Percentiles rank a stretch among this genome's conserved stretches.
These are phyloP conservation scores for Cercospora sojina DNA, from an alignment of 2,329 filamentous ascomycete species.

Conservation along the genomic window DNA sequence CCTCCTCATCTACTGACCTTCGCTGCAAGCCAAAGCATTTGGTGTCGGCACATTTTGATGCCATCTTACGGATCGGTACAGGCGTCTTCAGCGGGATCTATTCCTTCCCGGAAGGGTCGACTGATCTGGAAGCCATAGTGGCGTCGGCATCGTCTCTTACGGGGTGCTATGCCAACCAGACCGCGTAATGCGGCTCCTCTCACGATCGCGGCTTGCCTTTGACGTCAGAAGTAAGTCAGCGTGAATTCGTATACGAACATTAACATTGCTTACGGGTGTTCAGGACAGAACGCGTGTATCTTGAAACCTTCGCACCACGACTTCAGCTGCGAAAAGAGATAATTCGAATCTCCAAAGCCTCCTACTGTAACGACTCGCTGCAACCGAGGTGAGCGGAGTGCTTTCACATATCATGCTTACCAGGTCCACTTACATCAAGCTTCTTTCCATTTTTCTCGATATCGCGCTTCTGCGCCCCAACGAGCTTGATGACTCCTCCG, in stretches of 20 bases:
- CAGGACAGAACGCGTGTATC: constrained; percentile 11
- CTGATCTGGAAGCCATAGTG: constrained; percentile 16
- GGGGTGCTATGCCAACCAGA: constrained; percentile 18
- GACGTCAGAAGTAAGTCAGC: not conserved
- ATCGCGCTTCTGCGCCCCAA: constrained; percentile 1
- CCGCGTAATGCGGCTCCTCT: constrained; percentile 22
- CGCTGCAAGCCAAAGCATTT: constrained; percentile 14
- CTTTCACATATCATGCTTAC: not conserved
- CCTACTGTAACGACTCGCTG: constrained; percentile 20
- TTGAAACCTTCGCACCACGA: constrained; percentile 15
- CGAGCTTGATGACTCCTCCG: constrained; percentile 10
- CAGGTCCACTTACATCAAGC: not conserved
- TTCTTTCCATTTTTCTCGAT: constrained; percentile 9
- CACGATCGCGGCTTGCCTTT: constrained; percentile 22
- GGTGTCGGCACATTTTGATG: constrained; percentile 8
- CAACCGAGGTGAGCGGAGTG: not conserved
- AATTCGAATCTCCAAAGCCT: constrained; percentile 22
- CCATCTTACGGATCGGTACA: constrained; percentile 5
- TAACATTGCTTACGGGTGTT: constrained; percentile 15
- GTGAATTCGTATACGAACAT: not conserved
- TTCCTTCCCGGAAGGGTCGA: constrained; percentile 12
- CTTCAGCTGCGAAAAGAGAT: constrained; percentile 12
- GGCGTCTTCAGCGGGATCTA: constrained; percentile 13
- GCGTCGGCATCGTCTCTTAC: constrained; percentile 16
- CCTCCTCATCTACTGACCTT: constrained; percentile 6